Conservation (phyloP, 164 flowering plant species). For the Platanus orientalis region DNA sequence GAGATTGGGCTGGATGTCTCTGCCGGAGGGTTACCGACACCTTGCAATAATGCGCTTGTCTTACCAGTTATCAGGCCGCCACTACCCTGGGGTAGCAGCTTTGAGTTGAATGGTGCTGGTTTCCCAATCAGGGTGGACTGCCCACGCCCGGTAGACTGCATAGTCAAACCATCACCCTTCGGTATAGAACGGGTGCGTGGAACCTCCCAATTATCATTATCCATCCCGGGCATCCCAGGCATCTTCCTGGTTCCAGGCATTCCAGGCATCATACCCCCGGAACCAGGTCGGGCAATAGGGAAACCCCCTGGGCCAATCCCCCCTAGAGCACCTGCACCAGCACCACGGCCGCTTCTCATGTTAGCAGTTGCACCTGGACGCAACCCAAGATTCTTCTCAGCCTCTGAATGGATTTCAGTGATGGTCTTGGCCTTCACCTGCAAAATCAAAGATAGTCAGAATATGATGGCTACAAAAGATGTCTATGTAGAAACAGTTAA, state of each 20-base stretch:
- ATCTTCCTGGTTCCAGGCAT: conserved; percentile 89
- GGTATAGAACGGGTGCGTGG: conserved; percentile 59
- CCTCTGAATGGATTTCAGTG: conserved; percentile 87
- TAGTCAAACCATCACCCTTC: conserved; percentile 35
- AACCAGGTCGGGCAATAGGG: conserved; percentile 68
- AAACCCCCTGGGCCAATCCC: conserved; percentile 54
- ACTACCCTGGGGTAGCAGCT: conserved; percentile 73
- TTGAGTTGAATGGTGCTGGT: conserved; percentile 44
- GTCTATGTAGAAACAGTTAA: too few relatives aligned
- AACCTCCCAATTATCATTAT: conserved; percentile 87
- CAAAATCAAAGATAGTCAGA: not conserved
- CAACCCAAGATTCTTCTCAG: conserved; percentile 82
- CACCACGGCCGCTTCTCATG: conserved; percentile 59
- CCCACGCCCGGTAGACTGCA: conserved; percentile 41
- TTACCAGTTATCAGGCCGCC: conserved; percentile 53
- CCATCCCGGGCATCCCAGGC: conserved; percentile 85
- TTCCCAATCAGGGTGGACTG: conserved; percentile 44
- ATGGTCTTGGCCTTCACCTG: conserved; percentile 94
- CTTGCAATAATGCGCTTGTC: conserved; percentile 70
- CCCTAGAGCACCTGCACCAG: conserved; percentile 36
- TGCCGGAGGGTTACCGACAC: conserved; percentile 35
- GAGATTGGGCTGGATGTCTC: conserved; percentile 28
- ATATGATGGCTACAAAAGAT: too few relatives aligned
- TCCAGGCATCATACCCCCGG: conserved; percentile 98
- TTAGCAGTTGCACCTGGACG: conserved; percentile 84